Conservation (phyloP, 139 green algal species). For the Cymbomonas tetramitiformis region DNA sequence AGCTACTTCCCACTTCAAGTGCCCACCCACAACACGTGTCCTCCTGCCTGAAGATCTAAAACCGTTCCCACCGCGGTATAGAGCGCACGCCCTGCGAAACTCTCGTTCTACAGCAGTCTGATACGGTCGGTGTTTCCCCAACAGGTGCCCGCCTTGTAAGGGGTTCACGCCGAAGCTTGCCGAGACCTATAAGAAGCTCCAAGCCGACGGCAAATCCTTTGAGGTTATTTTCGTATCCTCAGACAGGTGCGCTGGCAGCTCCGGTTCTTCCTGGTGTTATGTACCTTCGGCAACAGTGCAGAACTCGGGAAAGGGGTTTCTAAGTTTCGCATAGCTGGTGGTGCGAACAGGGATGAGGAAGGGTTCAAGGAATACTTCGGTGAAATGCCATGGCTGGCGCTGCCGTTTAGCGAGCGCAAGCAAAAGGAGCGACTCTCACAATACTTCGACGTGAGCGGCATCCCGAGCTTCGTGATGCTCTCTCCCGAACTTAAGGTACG, state of each 20-base stretch:
- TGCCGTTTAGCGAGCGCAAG: background rate
- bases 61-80: too few species aligned
- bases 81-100: too few species aligned
- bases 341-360: background rate
- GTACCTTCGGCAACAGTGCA: background rate
- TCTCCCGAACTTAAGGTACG: background rate
- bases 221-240: slow-evolving; percentile 5
- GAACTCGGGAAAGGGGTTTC: slow-evolving; percentile 6
- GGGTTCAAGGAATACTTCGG: slow-evolving; percentile 6
- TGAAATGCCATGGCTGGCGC: slow-evolving; percentile 9
- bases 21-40: too few species aligned
- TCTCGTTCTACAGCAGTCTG: too few species aligned
- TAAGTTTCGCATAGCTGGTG: background rate
- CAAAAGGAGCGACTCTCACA: background rate
- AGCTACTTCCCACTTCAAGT: too few species aligned
- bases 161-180: background rate
- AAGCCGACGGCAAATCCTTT: background rate
- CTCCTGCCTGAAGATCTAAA: too few species aligned
- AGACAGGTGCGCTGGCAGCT: background rate
- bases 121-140: too few species aligned
- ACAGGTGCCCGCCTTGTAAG: background rate
- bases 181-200: slow-evolving; percentile 2
- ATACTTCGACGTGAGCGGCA: background rate
- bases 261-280: background rate
- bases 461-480: background rate